These are phyloP conservation scores for Cladosporium colombiae DNA, from an alignment of 2,329 filamentous ascomycete species.

Conservation along the genomic window DNA sequence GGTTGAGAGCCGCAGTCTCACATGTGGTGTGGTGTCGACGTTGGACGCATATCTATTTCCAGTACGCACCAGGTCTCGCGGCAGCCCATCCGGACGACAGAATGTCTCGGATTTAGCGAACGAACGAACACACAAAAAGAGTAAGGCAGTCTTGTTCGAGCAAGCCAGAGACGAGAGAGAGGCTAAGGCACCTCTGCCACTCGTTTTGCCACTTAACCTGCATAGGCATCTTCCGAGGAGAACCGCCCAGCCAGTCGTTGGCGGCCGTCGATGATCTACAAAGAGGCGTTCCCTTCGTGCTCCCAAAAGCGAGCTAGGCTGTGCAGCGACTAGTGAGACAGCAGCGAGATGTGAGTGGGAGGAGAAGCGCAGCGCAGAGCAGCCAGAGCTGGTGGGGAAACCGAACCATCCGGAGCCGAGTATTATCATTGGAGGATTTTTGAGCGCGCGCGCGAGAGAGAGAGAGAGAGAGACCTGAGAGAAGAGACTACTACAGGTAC, in stretches of 20 bases:
- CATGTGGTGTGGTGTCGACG: not conserved
- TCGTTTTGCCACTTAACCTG: not conserved
- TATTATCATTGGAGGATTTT: not conserved
- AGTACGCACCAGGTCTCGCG: not conserved
- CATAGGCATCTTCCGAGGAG: conserved; percentile 12
- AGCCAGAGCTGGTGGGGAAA: conserved; percentile 2
- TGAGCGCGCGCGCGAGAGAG: too few relatives aligned
- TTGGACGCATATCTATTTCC: not conserved
- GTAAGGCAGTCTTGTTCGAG: not conserved
- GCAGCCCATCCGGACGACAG: not conserved
- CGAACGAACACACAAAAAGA: not conserved
- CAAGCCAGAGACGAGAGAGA: not conserved
- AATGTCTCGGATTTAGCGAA: not conserved
- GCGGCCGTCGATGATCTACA: conserved; percentile 1
- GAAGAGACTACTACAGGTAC: not conserved
- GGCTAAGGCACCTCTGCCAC: not conserved
- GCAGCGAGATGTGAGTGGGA: conserved; percentile 2
- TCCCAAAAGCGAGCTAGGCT: conserved; percentile 5
- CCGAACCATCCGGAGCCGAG: not conserved
- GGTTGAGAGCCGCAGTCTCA: not conserved
- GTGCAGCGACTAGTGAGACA: not conserved
- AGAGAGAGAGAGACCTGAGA: too few relatives aligned
- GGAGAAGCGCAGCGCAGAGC: not conserved
- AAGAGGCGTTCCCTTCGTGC: conserved; percentile 9
- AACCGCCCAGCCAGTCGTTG: not conserved